Conservation (phyloP, 176 grass and related monocot species). For the Oryza glumipatula region DNA sequence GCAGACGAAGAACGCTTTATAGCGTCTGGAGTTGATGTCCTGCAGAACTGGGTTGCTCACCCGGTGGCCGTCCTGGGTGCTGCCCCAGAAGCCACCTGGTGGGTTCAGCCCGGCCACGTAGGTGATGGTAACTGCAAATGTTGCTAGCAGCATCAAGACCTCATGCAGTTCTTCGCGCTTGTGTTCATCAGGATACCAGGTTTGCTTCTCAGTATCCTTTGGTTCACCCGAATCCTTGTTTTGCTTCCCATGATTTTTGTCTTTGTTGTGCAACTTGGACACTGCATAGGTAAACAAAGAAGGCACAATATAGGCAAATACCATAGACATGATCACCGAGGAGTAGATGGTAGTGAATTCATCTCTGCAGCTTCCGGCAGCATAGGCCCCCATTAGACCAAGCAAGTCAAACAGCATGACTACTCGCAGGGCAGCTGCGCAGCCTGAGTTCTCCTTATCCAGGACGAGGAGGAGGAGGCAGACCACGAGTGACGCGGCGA, state of each 20-base stretch:
- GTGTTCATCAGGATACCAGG: neutral
- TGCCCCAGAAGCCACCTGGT: conserved; percentile 45
- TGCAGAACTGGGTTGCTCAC: conserved; percentile 15
- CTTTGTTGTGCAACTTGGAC: neutral
- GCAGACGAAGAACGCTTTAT: conserved; percentile 35
- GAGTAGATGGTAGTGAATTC: conserved; percentile 33
- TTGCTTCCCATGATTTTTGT: neutral
- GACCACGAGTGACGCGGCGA: conserved; percentile 42
- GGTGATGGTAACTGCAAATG: conserved; percentile 40
- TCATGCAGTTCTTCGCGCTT: neutral
- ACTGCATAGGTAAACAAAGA: neutral
- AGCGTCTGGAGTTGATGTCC: neutral
- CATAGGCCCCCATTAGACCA: conserved; percentile 41
- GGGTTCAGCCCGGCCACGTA: conserved; percentile 46
- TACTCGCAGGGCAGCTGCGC: neutral
- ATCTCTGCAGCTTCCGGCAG: conserved; percentile 46
- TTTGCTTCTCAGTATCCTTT: neutral
- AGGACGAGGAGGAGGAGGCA: conserved; percentile 46
- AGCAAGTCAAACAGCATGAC: conserved; percentile 40
- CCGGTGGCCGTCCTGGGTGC: neutral
- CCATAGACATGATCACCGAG: neutral
- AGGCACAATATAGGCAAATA: neutral
- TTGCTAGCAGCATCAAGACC: conserved; percentile 43
- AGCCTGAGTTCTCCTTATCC: neutral
- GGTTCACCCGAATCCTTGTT: neutral